Evolutionary conservation across 345 rosid genomes (phyloP).

Genomic region (Melastoma malabathricum): DNA sequence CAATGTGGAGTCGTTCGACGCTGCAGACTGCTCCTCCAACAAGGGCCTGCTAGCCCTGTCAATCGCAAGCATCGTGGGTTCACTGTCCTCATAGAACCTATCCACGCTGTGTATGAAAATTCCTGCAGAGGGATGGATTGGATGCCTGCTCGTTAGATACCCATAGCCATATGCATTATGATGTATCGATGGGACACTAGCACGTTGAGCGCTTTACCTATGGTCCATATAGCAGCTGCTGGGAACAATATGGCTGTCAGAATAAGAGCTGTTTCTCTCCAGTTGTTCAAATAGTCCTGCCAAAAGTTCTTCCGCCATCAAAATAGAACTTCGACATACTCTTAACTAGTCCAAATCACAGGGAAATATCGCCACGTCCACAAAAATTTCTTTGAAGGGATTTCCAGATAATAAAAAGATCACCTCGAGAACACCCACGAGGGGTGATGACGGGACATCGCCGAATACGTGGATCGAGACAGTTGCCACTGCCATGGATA

Average conservation of each 20-base stretch:
- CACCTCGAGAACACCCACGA: conserved; percentile 52
- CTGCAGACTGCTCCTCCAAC: conserved; percentile 27
- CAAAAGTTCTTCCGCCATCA: neutral
- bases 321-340: too few relatives aligned
- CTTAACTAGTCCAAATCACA: too few relatives aligned
- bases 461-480: conserved; percentile 48
- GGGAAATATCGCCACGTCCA: too few relatives aligned
- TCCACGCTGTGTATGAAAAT: conserved; percentile 57
- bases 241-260: conserved; percentile 63
- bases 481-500: conserved; percentile 51
- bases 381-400: too few relatives aligned
- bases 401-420: neutral
- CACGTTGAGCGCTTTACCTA: conserved; percentile 23
- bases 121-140: conserved; percentile 26
- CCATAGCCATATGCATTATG: too few relatives aligned
- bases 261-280: conserved; percentile 82
- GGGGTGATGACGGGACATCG: conserved; percentile 58
- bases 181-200: neutral
- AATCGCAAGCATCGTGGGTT: conserved; percentile 10
- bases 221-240: conserved; percentile 77
- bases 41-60: conserved; percentile 40
- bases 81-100: conserved; percentile 49
- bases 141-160: too few relatives aligned
- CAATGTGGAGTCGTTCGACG: neutral
- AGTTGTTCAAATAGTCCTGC: conserved; percentile 66